phyloP scores from a whole-genome alignment of 2,329 filamentous ascomycete species.

The Colletotrichum tabaci region DNA sequence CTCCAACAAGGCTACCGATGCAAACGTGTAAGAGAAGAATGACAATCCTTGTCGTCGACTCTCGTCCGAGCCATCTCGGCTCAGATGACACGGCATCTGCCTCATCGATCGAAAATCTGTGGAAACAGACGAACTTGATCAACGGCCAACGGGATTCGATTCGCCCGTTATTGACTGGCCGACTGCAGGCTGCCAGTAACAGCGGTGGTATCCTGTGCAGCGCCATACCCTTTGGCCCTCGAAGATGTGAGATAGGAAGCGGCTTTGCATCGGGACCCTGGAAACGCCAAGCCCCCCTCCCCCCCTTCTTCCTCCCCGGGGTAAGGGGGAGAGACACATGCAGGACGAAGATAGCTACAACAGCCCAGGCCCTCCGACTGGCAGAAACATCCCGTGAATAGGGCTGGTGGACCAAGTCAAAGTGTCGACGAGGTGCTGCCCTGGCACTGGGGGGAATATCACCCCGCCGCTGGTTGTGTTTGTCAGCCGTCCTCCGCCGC shows the following conservation, averaged over 20 bases:
- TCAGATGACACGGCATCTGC: conserved; percentile 39
- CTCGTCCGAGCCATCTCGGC: conserved; percentile 27
- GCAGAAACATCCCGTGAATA: conserved; percentile 37
- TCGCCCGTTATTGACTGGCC: conserved; percentile 13
- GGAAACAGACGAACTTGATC: conserved; percentile 41
- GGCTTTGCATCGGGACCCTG: conserved; percentile 25
- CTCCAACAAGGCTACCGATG: conserved; percentile 12
- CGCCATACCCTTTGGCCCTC: conserved; percentile 6
- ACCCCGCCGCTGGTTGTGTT: conserved; percentile 11
- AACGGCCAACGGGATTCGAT: conserved; percentile 23
- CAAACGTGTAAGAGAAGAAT: neutral
- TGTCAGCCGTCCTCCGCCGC: conserved; percentile 20
- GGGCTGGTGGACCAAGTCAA: conserved; percentile 2
- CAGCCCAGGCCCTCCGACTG: conserved; percentile 26
- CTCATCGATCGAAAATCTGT: conserved; percentile 37
- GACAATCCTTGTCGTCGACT: conserved; percentile 24
- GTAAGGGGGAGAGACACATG: conserved; percentile 33
- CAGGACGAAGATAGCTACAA: conserved; percentile 31
- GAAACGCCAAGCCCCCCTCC: conserved; percentile 4
- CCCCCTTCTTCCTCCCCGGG: neutral
- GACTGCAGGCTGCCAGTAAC: neutral
- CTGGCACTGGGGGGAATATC: conserved; percentile 5
- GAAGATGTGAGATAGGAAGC: conserved; percentile 14
- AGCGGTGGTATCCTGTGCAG: conserved; percentile 14
- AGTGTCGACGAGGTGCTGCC: neutral